Evolutionary conservation across 2,329 filamentous ascomycete genomes (phyloP).

Genomic region (Scedosporium minutisporum): DNA sequence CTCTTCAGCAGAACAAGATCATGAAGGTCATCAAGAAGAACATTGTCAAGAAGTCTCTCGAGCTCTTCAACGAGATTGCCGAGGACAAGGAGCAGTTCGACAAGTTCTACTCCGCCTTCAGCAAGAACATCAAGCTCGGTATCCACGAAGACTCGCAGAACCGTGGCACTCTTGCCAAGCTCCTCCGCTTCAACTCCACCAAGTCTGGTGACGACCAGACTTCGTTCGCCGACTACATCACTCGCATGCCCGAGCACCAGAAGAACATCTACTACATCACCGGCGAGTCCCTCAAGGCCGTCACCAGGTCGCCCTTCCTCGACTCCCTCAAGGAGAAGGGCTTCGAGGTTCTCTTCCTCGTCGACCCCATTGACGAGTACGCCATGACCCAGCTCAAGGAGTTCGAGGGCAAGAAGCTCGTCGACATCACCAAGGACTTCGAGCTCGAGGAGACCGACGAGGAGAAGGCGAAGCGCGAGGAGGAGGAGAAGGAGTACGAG

Average conservation of each 20-base stretch:
- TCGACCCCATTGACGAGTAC: slow-evolving; percentile 98
- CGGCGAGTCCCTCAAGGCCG: slow-evolving; percentile 97
- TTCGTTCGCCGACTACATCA: slow-evolving; percentile 94
- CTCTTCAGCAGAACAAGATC: slow-evolving; percentile 99
- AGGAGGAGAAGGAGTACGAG: slow-evolving; percentile 98
- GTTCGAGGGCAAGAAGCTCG: slow-evolving; percentile 99
- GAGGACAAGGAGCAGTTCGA: slow-evolving; percentile 99
- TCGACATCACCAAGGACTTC: slow-evolving; percentile 99
- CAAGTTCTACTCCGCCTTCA: slow-evolving; percentile 99
- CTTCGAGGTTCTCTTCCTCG: slow-evolving; percentile 98
- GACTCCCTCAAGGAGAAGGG: slow-evolving; percentile 97
- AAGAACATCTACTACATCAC: slow-evolving; percentile 99
- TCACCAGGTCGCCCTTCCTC: slow-evolving; percentile 96
- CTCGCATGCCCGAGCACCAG: slow-evolving; percentile 99
- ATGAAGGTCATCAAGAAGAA: slow-evolving; percentile 99
- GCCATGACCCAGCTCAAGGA: slow-evolving; percentile 99
- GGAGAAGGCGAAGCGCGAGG: slow-evolving; percentile 93
- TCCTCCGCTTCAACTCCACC: slow-evolving; percentile 97
- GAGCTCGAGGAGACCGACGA: slow-evolving; percentile 99
- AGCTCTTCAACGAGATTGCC: slow-evolving; percentile 97
- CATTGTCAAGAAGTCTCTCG: slow-evolving; percentile 99
- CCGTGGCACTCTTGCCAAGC: slow-evolving; percentile 85
- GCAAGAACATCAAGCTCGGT: slow-evolving; percentile 99
- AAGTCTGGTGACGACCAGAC: slow-evolving; percentile 96
- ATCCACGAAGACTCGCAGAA: slow-evolving; percentile 99